Base-by-base conservation (phyloP, 108 stramenopile genomes). In the Bacterosira constricta region DNA sequence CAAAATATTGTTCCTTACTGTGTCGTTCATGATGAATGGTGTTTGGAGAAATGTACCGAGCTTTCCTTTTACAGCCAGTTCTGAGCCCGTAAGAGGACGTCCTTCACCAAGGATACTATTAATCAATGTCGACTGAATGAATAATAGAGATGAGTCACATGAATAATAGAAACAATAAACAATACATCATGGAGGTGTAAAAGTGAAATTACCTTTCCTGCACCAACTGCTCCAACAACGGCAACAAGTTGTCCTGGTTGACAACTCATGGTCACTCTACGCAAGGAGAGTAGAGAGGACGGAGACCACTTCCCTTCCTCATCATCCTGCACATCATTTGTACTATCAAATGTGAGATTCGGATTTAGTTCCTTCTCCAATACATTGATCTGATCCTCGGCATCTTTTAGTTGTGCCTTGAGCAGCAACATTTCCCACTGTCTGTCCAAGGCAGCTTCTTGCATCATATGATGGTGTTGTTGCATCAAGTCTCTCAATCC, bases 1-100 rank as follows among this genome's bases (percentile, higher is more conserved):
- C 50, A 91, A 60, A 50, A 96, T 87, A 77, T 98, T 96, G 29
- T 90, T 88, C 30, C 88, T 82, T 1, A 99, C 69, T 3, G 96
- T 91, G 18, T 89, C 97, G 82, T 99, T 99, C 65, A 96, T 63
- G 34, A 99, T 98, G 75, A 97, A 99, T 10, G 98, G 88, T 3
- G 67, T 85, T 75, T 99, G 97, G 30, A 89, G 53, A 81, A 91
- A 90, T 37, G 76, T 88, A 15, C 85, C 86, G 12, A 91, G 70
- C 6, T 56, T 65, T 5, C 91, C 96, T n/a, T 76, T 63, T 4
- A 87, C 79, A 27, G 75, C 62, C 0, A 79, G 57, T 18, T 82
- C 89, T 12, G 63, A 71, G 25, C 96, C 93, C 27, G 71, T 55
- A 10, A 90, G 58, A 26, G 65, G 60, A 45, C 71, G 63, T 34